Evolutionary conservation across 495 filamentous ascomycete genomes (phyloP), one percentile per base, ranked within the genome.

Genomic region (Podospora pseudoanserina): DNA sequence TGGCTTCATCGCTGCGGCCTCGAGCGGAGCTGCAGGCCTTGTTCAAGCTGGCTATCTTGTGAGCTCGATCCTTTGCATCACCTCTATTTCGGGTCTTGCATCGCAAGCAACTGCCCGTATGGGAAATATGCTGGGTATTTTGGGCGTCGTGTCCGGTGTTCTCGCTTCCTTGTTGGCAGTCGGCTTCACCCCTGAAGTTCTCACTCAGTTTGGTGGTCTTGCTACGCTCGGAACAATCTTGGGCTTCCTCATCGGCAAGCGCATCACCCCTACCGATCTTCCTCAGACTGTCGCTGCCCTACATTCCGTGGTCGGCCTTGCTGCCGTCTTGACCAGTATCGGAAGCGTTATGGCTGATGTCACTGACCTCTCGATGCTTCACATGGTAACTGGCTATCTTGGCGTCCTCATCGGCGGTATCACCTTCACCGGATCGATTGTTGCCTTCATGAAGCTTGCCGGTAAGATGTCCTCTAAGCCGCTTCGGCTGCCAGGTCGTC

Each of bases 391-490:
- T 13, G 91, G 88, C 0, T 94, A 94, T 69, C 76, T 93, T 6
- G 91, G 91, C 60, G 91, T 94, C 15, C 78, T 94, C 0, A 92
- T 94, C 66, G 90, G 88, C 58, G 91, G 91, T 66, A 86, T 94
- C 55, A 94, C 91, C 0, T 94, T 94, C 74, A 94, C 91, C 3
- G 91, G 91, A 11, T 91, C 89, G 16, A 87, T 94, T 67, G 89
- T 94, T 2, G 91, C 91, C 1, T 93, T 92, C 80, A 71, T 92
- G 70, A 94, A 94, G 73, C 85, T 94, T 13, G 86, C 90, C 7
- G 90, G 89, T 3, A 86, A 83, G 68, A 92, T 94, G 89, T 88
- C 87, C 4, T 93, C 91, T 1, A 87, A 82, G 61, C 90, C 91
- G 2, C 81, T 84, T n/a, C 81, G 86, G 5, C 81, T 94, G 0